Percentiles rank a stretch among this genome's conserved stretches.
Conservation (phyloP, 805 yeast species). For the Nakazawaea ambrosiae region DNA sequence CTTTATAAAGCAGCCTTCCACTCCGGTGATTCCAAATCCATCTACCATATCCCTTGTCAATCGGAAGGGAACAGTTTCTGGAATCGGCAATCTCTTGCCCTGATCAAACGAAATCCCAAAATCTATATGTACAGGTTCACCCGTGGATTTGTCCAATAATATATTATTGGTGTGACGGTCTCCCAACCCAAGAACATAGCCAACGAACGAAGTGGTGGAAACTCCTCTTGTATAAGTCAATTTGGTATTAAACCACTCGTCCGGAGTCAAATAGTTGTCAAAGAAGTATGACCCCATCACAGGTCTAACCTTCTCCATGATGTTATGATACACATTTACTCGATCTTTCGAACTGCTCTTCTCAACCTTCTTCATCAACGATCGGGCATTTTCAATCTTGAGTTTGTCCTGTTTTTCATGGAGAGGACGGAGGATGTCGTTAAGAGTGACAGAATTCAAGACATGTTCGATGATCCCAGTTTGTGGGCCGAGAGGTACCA, state of each 20-base stretch:
- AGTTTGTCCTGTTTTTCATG: conserved; percentile 48
- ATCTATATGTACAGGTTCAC: conserved; percentile 95
- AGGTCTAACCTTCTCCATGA: conserved; percentile 53
- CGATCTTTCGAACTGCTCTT: conserved; percentile 35
- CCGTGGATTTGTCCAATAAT: conserved; percentile 68
- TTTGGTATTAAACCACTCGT: conserved; percentile 66
- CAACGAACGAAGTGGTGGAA: conserved; percentile 82
- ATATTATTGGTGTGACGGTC: conserved; percentile 93
- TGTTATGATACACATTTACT: conserved; percentile 34
- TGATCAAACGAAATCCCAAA: conserved; percentile 96
- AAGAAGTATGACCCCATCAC: conserved; percentile 66
- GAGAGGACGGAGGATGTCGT: conserved; percentile 57
- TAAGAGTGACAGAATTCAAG: conserved; percentile 61
- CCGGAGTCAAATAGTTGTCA: conserved; percentile 56
- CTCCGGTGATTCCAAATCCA: conserved; percentile 87
- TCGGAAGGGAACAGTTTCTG: conserved; percentile 92
- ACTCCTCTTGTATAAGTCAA: conserved; percentile 65
- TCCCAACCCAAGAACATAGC: conserved; percentile 85
- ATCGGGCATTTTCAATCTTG: conserved; percentile 51
- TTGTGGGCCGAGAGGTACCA: conserved; percentile 80
- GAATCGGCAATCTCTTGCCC: conserved; percentile 75
- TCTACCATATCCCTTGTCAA: conserved; percentile 86
- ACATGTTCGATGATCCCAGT: conserved; percentile 92
- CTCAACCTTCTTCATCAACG: conserved; percentile 54
- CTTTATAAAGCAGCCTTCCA: conserved; percentile 65